Evolutionary conservation across 805 yeast genomes (phyloP).

Genomic region (Brettanomyces bruxellensis): DNA sequence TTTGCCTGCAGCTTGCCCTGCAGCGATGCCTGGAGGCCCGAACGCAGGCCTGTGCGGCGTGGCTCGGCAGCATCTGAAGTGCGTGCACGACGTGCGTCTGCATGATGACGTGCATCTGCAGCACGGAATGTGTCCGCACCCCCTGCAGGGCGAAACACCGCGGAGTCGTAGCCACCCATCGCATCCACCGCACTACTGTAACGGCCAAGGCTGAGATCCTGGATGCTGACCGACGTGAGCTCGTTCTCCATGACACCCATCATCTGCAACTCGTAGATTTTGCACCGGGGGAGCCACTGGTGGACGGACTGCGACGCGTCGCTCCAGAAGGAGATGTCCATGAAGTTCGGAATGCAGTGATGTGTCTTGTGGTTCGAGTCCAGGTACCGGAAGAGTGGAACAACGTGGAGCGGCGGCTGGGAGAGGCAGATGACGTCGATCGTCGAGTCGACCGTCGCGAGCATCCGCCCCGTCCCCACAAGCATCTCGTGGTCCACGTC

Average conservation of each 20-base stretch:
- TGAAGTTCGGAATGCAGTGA: conserved; percentile 90
- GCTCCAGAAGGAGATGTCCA: conserved; percentile 87
- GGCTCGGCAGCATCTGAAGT: neutral
- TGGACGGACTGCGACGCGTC: conserved; percentile 29
- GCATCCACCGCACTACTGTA: conserved; percentile 39
- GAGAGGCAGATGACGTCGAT: conserved; percentile 84
- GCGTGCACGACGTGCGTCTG: too few relatives aligned
- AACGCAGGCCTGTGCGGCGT: neutral
- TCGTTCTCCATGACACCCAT: conserved; percentile 97
- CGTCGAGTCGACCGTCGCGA: conserved; percentile 74
- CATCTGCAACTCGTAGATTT: conserved; percentile 93
- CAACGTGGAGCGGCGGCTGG: conserved; percentile 85
- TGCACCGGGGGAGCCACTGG: conserved; percentile 91
- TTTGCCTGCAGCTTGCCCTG: conserved; percentile 12
- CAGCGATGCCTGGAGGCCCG: neutral
- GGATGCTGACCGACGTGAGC: conserved; percentile 56
- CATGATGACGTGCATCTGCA: too few relatives aligned
- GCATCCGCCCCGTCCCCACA: conserved; percentile 62
- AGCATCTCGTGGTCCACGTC: conserved; percentile 82
- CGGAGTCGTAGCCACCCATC: conserved; percentile 61
- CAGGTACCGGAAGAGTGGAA: conserved; percentile 75
- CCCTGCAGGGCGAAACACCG: conserved; percentile 31
- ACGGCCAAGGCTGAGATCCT: conserved; percentile 36
- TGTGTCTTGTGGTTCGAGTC: conserved; percentile 41
- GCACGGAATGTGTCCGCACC: neutral